A percentile compares a stretch with the other conserved stretches of the same genome.
These are phyloP conservation scores for Perilla frutescens DNA, from an alignment of 257 asterid genomes.

Conservation along the genomic window DNA sequence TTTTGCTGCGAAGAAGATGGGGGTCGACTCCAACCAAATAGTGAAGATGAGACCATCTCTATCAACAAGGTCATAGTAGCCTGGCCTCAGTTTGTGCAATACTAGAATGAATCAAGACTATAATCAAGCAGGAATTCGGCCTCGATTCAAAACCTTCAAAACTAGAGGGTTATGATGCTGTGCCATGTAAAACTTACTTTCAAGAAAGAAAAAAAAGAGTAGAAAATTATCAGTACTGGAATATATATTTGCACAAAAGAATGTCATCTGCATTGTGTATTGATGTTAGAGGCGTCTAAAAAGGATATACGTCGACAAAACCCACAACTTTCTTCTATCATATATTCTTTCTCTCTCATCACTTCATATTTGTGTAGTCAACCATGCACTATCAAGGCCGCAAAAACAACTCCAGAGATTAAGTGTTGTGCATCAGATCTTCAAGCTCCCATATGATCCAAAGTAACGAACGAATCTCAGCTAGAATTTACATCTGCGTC, in stretches of 20 bases:
- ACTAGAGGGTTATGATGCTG: no score
- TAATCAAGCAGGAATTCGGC: background rate
- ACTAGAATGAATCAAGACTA: no score
- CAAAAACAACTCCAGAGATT: constrained; percentile 26
- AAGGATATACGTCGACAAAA: constrained; percentile 33
- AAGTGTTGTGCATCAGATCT: constrained; percentile 29
- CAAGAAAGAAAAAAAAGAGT: background rate
- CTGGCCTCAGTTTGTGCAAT: background rate
- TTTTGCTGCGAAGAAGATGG: constrained; percentile 60
- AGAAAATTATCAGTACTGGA: background rate
- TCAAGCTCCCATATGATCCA: constrained; percentile 35
- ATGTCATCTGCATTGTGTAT: constrained; percentile 33
- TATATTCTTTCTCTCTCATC: constrained; percentile 32
- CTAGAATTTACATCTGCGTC: constrained; percentile 45
- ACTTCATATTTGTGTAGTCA: constrained; percentile 33
- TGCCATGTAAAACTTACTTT: background rate
- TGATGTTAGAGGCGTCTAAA: constrained; percentile 24
- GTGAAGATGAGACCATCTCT: constrained; percentile 89
- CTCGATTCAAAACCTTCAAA: no score
- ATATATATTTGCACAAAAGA: constrained; percentile 40
- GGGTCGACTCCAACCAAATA: constrained; percentile 61
- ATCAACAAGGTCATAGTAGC: constrained; percentile 51
- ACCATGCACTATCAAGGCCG: constrained; percentile 29
- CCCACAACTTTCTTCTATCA: constrained; percentile 40
- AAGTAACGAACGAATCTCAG: constrained; percentile 25